Conservation (phyloP, 2,329 filamentous ascomycete species). For the Kalaharituber pfeilii region DNA sequence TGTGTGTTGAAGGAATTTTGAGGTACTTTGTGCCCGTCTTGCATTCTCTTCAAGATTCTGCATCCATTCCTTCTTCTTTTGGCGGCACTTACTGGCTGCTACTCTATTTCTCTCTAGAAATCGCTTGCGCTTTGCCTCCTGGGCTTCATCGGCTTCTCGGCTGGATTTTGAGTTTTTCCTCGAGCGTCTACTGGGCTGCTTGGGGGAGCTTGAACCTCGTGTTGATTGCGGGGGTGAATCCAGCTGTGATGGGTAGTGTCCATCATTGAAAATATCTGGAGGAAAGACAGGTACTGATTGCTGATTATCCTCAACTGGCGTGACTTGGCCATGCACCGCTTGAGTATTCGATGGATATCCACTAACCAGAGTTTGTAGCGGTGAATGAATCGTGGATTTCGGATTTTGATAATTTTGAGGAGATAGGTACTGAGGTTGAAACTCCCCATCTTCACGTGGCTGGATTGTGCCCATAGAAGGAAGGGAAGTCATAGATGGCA, state of each 20-base stretch:
- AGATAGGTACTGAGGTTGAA: neutral
- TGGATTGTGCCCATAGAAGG: neutral
- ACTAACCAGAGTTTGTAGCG: conserved; percentile 5
- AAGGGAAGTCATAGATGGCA: neutral
- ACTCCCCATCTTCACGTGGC: neutral
- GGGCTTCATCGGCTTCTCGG: conserved; percentile 15
- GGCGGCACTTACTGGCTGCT: conserved; percentile 56
- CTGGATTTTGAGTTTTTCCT: conserved; percentile 7
- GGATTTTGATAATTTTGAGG: neutral
- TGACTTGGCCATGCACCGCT: conserved; percentile 26
- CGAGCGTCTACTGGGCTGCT: neutral
- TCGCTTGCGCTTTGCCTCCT: conserved; percentile 35
- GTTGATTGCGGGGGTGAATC: neutral
- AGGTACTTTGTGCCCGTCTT: conserved; percentile 20
- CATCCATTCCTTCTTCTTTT: conserved; percentile 43
- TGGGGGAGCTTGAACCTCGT: conserved; percentile 5
- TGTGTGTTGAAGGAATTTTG: conserved; percentile 19
- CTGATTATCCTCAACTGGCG: conserved; percentile 25
- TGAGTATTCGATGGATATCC: conserved; percentile 2
- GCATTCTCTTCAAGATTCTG: conserved; percentile 31
- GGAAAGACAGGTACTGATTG: conserved; percentile 23
- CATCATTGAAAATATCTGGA: conserved; percentile 9
- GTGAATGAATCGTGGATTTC: conserved; percentile 1
- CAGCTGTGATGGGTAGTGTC: neutral
- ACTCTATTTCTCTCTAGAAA: conserved; percentile 54